Base-by-base conservation (phyloP, 1,284 basidiomycete species). In the Somion occarium region DNA sequence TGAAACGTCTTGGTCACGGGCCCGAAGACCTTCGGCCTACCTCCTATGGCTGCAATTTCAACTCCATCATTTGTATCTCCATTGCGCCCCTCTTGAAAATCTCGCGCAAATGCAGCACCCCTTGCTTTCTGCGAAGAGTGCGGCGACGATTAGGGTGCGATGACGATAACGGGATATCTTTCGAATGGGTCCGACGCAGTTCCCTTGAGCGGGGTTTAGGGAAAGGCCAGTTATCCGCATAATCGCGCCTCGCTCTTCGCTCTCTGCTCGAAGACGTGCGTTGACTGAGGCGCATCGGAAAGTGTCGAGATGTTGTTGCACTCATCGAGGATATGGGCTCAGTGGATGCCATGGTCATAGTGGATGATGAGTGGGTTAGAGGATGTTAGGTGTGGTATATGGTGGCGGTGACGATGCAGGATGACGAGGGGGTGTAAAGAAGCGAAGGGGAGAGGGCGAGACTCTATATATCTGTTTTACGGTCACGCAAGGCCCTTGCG, bases 71-170 rank as follows among this genome's bases (percentile, higher is more conserved):
- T 34, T 34, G 15, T 15, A 34, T 15, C 30, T 34, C 30, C 30
- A 49, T 25, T 23, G 3, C 51, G 57, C 23, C 56, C 61, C 19
- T 50, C 43, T 59, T 60, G 55, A 60, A 74, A 26, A 70, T 66
- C 50, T 74, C 69, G 3, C 70, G 68, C 15, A 78, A 64, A 57
- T 75, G 70, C 44, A 63, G 61, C 4, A 71, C 73, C 55, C 70
- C 68, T 61, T 72, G 70, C 61, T 75, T 78, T 54, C 72, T 68
- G 51, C 72, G 73, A 41, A 78, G 57, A 0, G 61, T 65, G 38
- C 42, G 42, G 19, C 42, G 42, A 43, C 59, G 64, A 38, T 53
- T 53, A 5, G 56, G 24, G 49, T 23, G 42, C 26, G 25, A 42
- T 23, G 39, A 34, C 22, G 47, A 49, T 7, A 34, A 34, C 15